These are phyloP conservation scores for Boehmeria nivea DNA, from an alignment of 306 rosid genomes.

Conservation along the genomic window DNA sequence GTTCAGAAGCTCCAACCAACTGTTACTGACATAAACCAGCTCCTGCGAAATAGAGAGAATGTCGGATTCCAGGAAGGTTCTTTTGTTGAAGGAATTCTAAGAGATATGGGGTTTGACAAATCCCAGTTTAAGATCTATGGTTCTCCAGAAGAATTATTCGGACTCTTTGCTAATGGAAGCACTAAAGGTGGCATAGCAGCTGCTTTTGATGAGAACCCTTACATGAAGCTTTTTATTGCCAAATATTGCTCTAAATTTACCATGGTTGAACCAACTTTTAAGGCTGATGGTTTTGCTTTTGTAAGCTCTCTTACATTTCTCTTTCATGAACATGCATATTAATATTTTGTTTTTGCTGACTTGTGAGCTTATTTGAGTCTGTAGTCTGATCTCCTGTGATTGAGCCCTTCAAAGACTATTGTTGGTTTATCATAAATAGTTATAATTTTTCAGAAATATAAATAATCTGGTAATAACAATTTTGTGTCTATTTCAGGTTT, in stretches of 20 bases:
- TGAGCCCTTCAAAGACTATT: too few species aligned
- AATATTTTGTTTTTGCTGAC: background rate
- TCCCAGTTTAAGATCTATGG: slow-evolving; percentile 7
- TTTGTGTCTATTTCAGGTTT: slow-evolving; percentile 15
- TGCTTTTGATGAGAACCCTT: slow-evolving; percentile 43
- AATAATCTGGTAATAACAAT: too few species aligned
- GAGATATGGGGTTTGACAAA: slow-evolving; percentile 18
- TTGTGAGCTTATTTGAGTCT: background rate
- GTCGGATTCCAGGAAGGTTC: slow-evolving; percentile 23
- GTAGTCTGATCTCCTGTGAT: too few species aligned
- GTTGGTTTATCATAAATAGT: too few species aligned
- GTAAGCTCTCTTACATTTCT: slow-evolving; percentile 37
- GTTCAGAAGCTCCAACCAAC: slow-evolving; percentile 30
- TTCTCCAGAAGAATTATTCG: slow-evolving; percentile 15
- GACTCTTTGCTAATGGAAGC: slow-evolving; percentile 19
- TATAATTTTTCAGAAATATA: too few species aligned
- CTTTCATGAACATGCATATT: background rate
- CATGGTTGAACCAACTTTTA: slow-evolving; percentile 43
- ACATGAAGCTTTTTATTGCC: slow-evolving; percentile 33
- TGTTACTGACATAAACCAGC: slow-evolving; percentile 17
- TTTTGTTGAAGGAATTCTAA: slow-evolving; percentile 16
- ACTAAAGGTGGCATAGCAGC: slow-evolving; percentile 49
- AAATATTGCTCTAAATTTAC: slow-evolving; percentile 37
- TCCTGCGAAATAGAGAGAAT: slow-evolving; percentile 10
- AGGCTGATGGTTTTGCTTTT: slow-evolving; percentile 51